A percentile compares a stretch with the other conserved stretches of the same genome.
Conservation (phyloP, 2,329 filamentous ascomycete species). For the Aspergillus neoniger region DNA sequence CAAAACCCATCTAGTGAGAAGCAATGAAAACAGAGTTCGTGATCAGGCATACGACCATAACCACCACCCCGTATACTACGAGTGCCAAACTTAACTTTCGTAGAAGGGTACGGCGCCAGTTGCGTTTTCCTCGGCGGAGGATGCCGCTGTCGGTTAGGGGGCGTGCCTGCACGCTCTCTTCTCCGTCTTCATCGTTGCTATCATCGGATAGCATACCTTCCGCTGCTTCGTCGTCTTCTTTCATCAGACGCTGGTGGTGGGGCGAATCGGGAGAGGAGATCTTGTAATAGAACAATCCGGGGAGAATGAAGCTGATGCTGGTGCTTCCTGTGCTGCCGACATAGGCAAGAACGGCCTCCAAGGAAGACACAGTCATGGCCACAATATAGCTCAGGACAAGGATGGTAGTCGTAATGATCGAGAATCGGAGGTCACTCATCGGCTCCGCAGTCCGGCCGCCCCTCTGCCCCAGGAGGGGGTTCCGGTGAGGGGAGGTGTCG, state of each 20-base stretch:
- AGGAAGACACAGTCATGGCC: slow-evolving; percentile 84
- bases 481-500: slow-evolving; percentile 47
- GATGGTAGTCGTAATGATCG: slow-evolving; percentile 81
- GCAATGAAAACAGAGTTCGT: slow-evolving; percentile 81
- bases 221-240: slow-evolving; percentile 78
- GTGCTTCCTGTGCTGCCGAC: slow-evolving; percentile 94
- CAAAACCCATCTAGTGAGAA: slow-evolving; percentile 53
- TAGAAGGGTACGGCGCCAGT: slow-evolving; percentile 64
- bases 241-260: slow-evolving; percentile 81
- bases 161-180: slow-evolving; percentile 41
- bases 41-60: slow-evolving; percentile 85
- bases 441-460: slow-evolving; percentile 53
- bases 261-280: slow-evolving; percentile 87
- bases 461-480: slow-evolving; percentile 43
- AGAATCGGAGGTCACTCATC: slow-evolving; percentile 88
- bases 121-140: slow-evolving; percentile 64
- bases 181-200: slow-evolving; percentile 34
- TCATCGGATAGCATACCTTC: slow-evolving; percentile 53
- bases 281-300: slow-evolving; percentile 97
- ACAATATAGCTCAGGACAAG: slow-evolving; percentile 82
- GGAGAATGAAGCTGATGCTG: slow-evolving; percentile 94
- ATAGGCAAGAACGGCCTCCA: slow-evolving; percentile 90
- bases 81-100: slow-evolving; percentile 73
- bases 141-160: slow-evolving; percentile 58
- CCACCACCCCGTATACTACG: slow-evolving; percentile 77